Base-by-base conservation (phyloP, 306 rosid genomes). In the Ochetophila trinervis region DNA sequence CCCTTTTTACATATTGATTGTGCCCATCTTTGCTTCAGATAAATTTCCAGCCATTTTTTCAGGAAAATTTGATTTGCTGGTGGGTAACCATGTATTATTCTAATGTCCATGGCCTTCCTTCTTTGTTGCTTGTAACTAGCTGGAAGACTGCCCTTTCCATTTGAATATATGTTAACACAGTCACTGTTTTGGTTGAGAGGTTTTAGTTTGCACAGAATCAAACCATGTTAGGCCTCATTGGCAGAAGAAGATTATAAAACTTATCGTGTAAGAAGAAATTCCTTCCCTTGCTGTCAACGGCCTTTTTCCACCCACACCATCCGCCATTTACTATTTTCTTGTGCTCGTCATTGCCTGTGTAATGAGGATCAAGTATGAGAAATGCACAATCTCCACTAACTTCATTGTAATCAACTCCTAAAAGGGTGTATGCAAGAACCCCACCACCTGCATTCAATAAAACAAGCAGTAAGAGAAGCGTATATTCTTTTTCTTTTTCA, bases 261-360 rank as follows among this genome's bases (percentile, higher is more conserved):
- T 89, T 93, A 71, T 93, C 94, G 59, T 84, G 91, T 75, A 93
- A 73, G 82, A 93, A 93, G 83, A 93, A 93, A 60, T 77, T 79
- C 58, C 67, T 86, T 62, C 98, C 97, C 76, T 84, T 93, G 88
- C 70, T 87, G 76, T 93, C 97, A 12, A 93, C 96, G 20, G 98
- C 84, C 70, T 89, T 89, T 78, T 93, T 93, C 98, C 98, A 93
- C 20, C 91, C 97, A 79, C 95, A 87, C 98, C 98, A 93, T 32
- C 98, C 97, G 4, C 94, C 96, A 16, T 72, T 85, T 27, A 79
- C 74, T 62, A 93, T 86, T 68, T 93, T 93, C 83, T 87, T 93
- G 76, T 67, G 65, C 35, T 93, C 97, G 35, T 93, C 98, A 5
- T 66, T 59, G 42, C 98, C 98, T 0, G 98, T 89, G 56, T 89